These are phyloP conservation scores for Anthracocystis setariae DNA, from an alignment of 1,284 basidiomycete species.

Conservation along the genomic window DNA sequence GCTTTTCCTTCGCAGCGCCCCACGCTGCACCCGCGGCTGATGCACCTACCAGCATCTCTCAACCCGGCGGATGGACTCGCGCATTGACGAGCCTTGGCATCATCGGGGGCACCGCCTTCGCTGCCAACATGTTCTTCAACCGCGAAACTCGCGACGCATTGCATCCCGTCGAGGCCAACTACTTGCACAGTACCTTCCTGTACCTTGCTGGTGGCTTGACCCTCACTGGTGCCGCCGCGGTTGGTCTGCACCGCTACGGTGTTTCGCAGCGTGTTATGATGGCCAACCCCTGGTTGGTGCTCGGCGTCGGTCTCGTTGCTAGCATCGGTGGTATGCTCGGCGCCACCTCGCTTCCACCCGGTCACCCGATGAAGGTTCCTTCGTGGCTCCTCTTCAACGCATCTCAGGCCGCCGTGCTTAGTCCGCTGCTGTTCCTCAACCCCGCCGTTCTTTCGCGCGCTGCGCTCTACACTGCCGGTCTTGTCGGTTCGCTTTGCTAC, in stretches of 20 bases:
- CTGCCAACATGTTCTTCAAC: conserved; percentile 66
- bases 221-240: conserved; percentile 80
- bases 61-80: conserved; percentile 60
- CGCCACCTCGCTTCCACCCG: conserved; percentile 63
- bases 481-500: conserved; percentile 82
- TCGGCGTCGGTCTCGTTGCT: conserved; percentile 78
- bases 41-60: conserved; percentile 54
- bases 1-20: conserved; percentile 48
- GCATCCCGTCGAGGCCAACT: conserved; percentile 61
- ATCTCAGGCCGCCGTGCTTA: conserved; percentile 80
- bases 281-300: conserved; percentile 83
- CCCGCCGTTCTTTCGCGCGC: conserved; percentile 88
- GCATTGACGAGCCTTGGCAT: conserved; percentile 60
- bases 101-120: conserved; percentile 63
- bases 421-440: conserved; percentile 79
- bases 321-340: conserved; percentile 69
- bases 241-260: conserved; percentile 80
- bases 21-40: conserved; percentile 52
- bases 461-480: conserved; percentile 85
- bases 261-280: conserved; percentile 82
- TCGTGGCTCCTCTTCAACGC: conserved; percentile 77
- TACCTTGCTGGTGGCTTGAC: conserved; percentile 84
- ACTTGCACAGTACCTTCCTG: conserved; percentile 84
- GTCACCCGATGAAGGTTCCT: conserved; percentile 66
- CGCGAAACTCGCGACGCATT: conserved; percentile 61